Evolutionary conservation across 192 early-diverging fungal genomes (phyloP).

Genomic region (Pilaira anomala): DNA sequence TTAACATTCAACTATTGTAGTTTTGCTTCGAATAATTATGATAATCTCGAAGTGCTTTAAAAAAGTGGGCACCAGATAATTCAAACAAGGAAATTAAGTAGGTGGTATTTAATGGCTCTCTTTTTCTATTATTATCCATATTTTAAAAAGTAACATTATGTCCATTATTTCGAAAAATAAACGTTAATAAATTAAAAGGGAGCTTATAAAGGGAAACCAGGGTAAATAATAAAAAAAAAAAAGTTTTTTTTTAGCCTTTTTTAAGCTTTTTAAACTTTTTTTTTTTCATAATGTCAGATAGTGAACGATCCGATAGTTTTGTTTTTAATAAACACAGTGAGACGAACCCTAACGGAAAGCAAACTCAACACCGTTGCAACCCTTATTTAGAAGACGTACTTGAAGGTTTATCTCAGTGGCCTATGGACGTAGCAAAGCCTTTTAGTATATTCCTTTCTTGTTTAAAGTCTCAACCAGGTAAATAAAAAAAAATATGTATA

Average conservation of each 20-base stretch:
- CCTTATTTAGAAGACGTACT: constrained; percentile 38
- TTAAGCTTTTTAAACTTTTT: background rate
- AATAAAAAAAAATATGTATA: background rate
- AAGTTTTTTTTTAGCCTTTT: too few relatives aligned
- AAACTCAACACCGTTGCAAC: constrained; percentile 33
- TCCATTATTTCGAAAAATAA: too few relatives aligned
- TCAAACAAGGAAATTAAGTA: too few relatives aligned
- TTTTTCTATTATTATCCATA: too few relatives aligned
- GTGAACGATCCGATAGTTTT: background rate
- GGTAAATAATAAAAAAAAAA: too few relatives aligned
- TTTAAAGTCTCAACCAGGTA: constrained; percentile 36
- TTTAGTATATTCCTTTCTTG: constrained; percentile 35
- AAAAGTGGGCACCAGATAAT: too few relatives aligned
- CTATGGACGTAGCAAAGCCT: constrained; percentile 35
- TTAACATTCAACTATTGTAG: too few relatives aligned
- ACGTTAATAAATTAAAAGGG: too few relatives aligned
- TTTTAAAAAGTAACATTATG: too few relatives aligned
- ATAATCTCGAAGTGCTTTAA: too few relatives aligned
- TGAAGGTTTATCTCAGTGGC: constrained; percentile 30
- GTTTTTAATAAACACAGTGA: constrained; percentile 33
- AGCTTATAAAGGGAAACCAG: background rate
- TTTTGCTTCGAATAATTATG: too few relatives aligned
- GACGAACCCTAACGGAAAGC: constrained; percentile 14
- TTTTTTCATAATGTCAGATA: background rate
- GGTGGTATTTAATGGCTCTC: too few relatives aligned